A percentile compares a stretch with the other conserved stretches of the same genome.
phyloP scores from a whole-genome alignment of 257 asterid species.

The Lithospermum erythrorhizon region DNA sequence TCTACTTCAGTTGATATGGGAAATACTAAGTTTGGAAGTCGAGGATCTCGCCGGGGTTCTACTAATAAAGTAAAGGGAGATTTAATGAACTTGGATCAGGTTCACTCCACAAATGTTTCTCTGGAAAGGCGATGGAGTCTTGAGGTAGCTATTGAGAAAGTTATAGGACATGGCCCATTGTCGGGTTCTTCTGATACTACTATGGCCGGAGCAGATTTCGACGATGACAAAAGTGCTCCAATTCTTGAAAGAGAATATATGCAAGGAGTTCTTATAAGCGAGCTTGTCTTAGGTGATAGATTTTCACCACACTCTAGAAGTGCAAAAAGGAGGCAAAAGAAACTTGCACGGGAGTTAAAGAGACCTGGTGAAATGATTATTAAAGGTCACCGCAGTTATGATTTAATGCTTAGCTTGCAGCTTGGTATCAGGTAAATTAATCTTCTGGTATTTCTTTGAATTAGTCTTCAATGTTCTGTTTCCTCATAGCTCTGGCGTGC shows the following conservation, averaged over 20 bases:
- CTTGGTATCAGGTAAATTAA: slow-evolving; percentile 83
- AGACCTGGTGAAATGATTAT: slow-evolving; percentile 86
- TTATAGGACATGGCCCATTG: slow-evolving; percentile 49
- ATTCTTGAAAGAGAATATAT: slow-evolving; percentile 90
- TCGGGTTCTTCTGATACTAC: slow-evolving; percentile 33
- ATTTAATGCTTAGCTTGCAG: slow-evolving; percentile 92
- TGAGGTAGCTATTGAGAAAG: slow-evolving; percentile 84
- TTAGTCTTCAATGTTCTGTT: not conserved
- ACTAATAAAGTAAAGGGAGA: slow-evolving; percentile 42
- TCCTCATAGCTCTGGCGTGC: not conserved
- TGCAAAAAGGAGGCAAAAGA: slow-evolving; percentile 60
- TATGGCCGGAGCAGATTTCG: slow-evolving; percentile 34
- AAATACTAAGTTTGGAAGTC: slow-evolving; percentile 35
- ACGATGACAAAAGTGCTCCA: slow-evolving; percentile 43
- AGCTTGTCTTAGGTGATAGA: slow-evolving; percentile 50
- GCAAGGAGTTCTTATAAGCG: slow-evolving; percentile 93
- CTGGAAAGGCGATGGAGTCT: slow-evolving; percentile 90
- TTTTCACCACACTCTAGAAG: slow-evolving; percentile 73
- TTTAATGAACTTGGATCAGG: slow-evolving; percentile 45
- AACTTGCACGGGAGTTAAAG: slow-evolving; percentile 58
- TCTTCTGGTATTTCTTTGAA: not conserved
- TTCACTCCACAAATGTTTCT: slow-evolving; percentile 43
- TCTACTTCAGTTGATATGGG: slow-evolving; percentile 47
- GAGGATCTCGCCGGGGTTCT: slow-evolving; percentile 32
- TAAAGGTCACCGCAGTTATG: slow-evolving; percentile 97